Base-by-base conservation (phyloP, 305 asterid species). In the Plantago coronopus region DNA sequence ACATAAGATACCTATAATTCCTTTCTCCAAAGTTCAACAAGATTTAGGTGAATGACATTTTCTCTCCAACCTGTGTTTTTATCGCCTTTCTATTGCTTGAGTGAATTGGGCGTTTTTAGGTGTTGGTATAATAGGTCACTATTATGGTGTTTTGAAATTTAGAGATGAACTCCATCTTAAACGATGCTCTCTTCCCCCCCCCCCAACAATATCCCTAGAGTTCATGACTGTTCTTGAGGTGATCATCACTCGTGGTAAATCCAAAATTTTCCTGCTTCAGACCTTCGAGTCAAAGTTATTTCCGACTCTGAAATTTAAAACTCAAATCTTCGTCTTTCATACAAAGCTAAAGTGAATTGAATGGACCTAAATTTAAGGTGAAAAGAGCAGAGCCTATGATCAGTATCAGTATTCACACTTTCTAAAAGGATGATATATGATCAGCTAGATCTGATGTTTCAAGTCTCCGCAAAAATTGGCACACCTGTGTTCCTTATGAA, bases 21-120 rank as follows among this genome's bases (percentile, higher is more conserved):
- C 13, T 56, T 25, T 65, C 61, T 61, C 63, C 48, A 49, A 27
- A 48, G 48, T 25, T 50, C 59, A 44, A 55, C 40, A 22, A 17
- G 20, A 13, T 54, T 62, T 15, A 68, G 58, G 5, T 60, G 57
- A 54, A 48, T 49, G 51, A 31, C 17, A 40, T 16, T 19, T 31
- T 31, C 38, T 31, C 38, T 31, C 38, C 38, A 31, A 1, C 38
- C 38, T 47, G 57, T 37, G 27, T 57, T 23, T 53, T 54, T 16
- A 13, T 7, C 57, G 27, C 48, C 19, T 47, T 38, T 57, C 48
- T n/a, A 42, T 54, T 63, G 7, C 55, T 42, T 57, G 49, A 53
- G 37, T 42, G 40, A 19, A 20, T 57, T 34, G 42, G 50, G 42
- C 14, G 40, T 31, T 18, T 4, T 25, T n/a, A n/a, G 46, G 13